Evolutionary conservation across 768 basidiomycete genomes (phyloP).

Genomic region (Albatrellus ellisii): DNA sequence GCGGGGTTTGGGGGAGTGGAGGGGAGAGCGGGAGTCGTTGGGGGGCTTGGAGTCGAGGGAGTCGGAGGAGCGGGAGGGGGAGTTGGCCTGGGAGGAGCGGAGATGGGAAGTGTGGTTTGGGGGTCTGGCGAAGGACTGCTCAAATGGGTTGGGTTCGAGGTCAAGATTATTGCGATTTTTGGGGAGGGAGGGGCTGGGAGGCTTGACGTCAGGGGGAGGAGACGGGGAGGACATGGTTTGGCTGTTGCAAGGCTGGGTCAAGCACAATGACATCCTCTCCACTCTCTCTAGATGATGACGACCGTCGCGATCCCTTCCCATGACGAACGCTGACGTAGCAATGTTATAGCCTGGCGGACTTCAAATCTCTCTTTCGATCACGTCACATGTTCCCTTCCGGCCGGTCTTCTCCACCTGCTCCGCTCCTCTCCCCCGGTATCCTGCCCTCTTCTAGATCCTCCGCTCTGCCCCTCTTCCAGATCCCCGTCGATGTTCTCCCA

Average conservation of each 20-base stretch:
- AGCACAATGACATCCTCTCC: too few relatives aligned
- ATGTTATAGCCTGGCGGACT: conserved; percentile 25
- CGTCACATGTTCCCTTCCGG: conserved; percentile 4
- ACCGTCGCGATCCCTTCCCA: conserved; percentile 17
- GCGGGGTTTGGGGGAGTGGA: conserved; percentile 13
- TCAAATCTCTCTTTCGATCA: conserved; percentile 16
- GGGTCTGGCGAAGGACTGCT: conserved; percentile 72
- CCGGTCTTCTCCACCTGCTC: conserved; percentile 9
- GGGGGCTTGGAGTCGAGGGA: conserved; percentile 18
- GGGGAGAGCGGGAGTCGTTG: conserved; percentile 16
- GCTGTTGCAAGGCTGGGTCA: too few relatives aligned
- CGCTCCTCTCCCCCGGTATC: conserved; percentile 12
- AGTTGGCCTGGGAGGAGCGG: conserved; percentile 20
- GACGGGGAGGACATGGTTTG: conserved; percentile 12
- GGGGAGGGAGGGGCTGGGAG: conserved; percentile 3
- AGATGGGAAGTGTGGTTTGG: conserved; percentile 19
- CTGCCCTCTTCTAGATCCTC: conserved; percentile 2
- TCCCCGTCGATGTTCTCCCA: too few relatives aligned
- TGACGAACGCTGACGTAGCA: conserved; percentile 33
- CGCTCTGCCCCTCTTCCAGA: conserved; percentile 5
- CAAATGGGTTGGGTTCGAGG: conserved; percentile 87
- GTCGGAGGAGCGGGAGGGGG: conserved; percentile 19
- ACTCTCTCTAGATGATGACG: not conserved
- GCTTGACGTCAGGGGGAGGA: conserved; percentile 14
- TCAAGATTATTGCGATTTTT: conserved; percentile 50